Base-by-base conservation (phyloP, 2,329 filamentous ascomycete species). In the Alternaria sp. region DNA sequence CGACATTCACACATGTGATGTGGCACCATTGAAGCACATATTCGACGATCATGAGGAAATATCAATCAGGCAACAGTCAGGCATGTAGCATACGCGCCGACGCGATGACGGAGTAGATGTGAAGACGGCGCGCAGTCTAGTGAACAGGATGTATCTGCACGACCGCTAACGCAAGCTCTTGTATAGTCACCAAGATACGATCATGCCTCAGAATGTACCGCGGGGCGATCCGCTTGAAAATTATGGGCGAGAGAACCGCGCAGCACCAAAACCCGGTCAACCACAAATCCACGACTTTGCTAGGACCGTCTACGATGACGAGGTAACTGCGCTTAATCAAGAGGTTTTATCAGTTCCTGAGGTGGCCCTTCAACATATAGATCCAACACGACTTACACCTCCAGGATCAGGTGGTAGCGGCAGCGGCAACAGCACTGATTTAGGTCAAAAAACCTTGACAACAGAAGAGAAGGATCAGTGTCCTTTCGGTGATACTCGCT, bases 401-500 rank as follows among this genome's bases (percentile, higher is more conserved):
- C 3, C 30, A 36, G 32, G 0, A 38, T 11, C 20, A 36, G 30
- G 8, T 4, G 8, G 14, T 36, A 32, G 32, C 4, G 20, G 30
- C 9, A 36, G 32, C 4, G 30, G 30, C 14, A 36, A 24, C 46
- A 8, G 20, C 46, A 6, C 8, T 1, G 1, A 14, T n/a, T 7
- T 7, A 38, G 34, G 46, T 7, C 46, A 26, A 14, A 49, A 36
- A 8, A 26, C 1, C 5, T 26, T 49, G 46, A n/a, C 32, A 0
- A 2, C 30, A 14, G 46, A 49, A 49, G 20, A 49, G 30, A 36
- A 34, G 18, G 26, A 36, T 2, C 38, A 18, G 4, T 63, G 44
- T 32, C 56, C 57, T 2, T 26, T 51, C 30, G 44, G 55, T 16
- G 58, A 60, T 22, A 49, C 51, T 8, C 51, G 54, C 46, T 57